Conservation (phyloP, 768 basidiomycete species). For the Epithele typhae region DNA sequence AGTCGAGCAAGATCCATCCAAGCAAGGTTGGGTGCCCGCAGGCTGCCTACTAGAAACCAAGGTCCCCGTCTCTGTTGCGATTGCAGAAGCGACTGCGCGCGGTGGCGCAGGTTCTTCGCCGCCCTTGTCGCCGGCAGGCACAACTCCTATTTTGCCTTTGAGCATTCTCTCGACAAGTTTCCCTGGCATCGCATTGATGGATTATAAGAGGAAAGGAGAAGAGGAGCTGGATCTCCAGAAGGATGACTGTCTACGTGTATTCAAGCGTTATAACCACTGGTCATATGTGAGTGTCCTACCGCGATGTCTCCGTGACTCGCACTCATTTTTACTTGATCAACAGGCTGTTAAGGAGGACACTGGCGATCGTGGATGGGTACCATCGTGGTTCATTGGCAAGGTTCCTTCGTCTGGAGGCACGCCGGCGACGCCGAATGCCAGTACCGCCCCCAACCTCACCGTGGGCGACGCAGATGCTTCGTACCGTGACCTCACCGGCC, state of each 20-base stretch:
- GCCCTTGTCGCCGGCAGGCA: conserved; percentile 33
- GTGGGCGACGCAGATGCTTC: conserved; percentile 17
- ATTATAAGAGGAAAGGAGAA: conserved; percentile 89
- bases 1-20: conserved; percentile 69
- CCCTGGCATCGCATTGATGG: conserved; percentile 94
- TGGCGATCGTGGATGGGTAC: conserved; percentile 96
- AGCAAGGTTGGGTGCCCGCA: conserved; percentile 97
- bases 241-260: conserved; percentile 86
- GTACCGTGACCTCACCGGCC: conserved; percentile 35
- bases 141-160: conserved; percentile 81
- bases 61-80: conserved; percentile 84
- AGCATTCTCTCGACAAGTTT: conserved; percentile 97
- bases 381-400: conserved; percentile 97
- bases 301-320: conserved; percentile 4
- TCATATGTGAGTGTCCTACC: conserved; percentile 60
- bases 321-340: conserved; percentile 2
- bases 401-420: conserved; percentile 43
- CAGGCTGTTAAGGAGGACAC: conserved; percentile 92
- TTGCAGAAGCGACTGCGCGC: conserved; percentile 73
- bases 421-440: conserved; percentile 42
- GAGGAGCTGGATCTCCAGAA: conserved; percentile 89
- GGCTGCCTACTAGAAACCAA: conserved; percentile 94
- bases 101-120: conserved; percentile 36
- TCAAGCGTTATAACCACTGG: conserved; percentile 99
- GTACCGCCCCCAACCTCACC: conserved; percentile 21